Conservation (phyloP, 2,329 filamentous ascomycete species). For the Penicillium hesseltinei region DNA sequence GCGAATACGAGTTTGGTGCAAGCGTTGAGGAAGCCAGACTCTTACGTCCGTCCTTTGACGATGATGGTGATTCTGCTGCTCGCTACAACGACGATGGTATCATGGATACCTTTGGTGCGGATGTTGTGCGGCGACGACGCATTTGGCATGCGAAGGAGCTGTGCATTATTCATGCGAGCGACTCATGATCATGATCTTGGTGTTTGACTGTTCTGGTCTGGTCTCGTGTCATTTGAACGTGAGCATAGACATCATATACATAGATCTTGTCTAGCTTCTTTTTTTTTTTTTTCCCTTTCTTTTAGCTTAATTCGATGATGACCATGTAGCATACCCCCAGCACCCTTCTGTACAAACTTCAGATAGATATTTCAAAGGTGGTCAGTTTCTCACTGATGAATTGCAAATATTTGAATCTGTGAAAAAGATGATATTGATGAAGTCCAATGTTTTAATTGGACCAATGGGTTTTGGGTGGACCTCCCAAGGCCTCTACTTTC, state of each 20-base stretch:
- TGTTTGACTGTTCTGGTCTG: neutral
- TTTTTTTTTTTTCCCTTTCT: neutral
- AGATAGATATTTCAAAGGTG: neutral
- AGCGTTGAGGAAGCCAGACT: constrained; percentile 76
- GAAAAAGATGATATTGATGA: neutral
- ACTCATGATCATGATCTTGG: constrained; percentile 1
- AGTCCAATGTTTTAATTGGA: neutral
- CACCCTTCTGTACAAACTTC: constrained; percentile 42
- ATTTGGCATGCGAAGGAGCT: constrained; percentile 48
- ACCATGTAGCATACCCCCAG: constrained; percentile 35
- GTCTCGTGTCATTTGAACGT: neutral
- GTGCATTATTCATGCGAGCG: constrained; percentile 44
- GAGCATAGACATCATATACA: neutral
- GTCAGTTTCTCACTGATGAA: too few relatives aligned
- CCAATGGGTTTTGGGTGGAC: neutral
- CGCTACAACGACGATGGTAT: constrained; percentile 31
- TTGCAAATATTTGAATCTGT: neutral
- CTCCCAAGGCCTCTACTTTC: neutral
- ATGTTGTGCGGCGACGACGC: constrained; percentile 40
- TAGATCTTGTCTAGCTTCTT: neutral
- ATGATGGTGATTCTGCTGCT: constrained; percentile 13
- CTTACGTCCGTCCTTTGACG: constrained; percentile 25
- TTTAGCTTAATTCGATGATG: constrained; percentile 5
- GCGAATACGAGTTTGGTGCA: constrained; percentile 78
- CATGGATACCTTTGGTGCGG: constrained; percentile 41